These are phyloP conservation scores for Thuidium tamariscinum DNA, from an alignment of 225 moss, liverwort and hornwort genomes.

Conservation along the genomic window DNA sequence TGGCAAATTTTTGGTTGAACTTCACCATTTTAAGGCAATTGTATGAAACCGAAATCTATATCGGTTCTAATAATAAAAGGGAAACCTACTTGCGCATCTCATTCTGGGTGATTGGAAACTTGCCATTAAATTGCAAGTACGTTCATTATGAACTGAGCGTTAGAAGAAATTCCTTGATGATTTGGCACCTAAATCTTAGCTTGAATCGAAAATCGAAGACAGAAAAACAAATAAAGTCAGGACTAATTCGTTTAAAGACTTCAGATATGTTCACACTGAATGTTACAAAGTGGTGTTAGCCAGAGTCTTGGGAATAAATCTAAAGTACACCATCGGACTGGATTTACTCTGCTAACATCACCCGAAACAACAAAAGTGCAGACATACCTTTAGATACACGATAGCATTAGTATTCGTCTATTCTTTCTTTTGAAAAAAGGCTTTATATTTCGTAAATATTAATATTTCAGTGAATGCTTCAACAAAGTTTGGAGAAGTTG, in stretches of 20 bases:
- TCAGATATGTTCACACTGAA: neutral
- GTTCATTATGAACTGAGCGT: neutral
- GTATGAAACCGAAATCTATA: neutral
- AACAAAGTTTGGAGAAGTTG: neutral
- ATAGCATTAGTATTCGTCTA: neutral
- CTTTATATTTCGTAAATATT: neutral
- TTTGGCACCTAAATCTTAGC: neutral
- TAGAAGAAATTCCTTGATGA: neutral
- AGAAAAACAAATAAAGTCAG: neutral
- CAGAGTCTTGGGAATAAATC: neutral
- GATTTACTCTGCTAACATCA: neutral
- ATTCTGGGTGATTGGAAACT: neutral
- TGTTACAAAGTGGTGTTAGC: neutral
- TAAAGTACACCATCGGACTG: neutral
- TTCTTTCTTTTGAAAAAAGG: neutral
- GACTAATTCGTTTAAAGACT: neutral
- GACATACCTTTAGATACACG: neutral
- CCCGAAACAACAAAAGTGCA: neutral
- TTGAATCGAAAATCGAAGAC: too few species aligned
- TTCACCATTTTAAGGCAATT: too few species aligned
- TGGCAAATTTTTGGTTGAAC: neutral
- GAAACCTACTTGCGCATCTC: neutral
- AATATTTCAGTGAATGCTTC: neutral
- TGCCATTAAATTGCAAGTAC: neutral
- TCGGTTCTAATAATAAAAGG: neutral